phyloP scores from a whole-genome alignment of 345 rosid genomes.

The Hypericum androsaemum region DNA sequence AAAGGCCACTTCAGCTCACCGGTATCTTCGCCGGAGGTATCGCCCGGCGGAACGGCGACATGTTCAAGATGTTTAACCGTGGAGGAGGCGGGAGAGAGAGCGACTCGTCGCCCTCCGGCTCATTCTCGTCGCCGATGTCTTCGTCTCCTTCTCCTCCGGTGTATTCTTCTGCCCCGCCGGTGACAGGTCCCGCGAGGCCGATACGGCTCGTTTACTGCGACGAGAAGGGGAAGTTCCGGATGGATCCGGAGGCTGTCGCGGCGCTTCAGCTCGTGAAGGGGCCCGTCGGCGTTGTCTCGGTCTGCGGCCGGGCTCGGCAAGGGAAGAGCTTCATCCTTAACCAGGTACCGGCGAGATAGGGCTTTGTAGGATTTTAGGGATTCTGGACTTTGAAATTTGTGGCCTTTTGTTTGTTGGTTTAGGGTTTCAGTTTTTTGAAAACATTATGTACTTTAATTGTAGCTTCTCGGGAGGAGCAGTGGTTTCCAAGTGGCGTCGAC shows the following conservation, averaged over 20 bases:
- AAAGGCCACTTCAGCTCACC: not conserved
- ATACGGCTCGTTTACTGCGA: constrained; percentile 79
- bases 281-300: constrained; percentile 93
- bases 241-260: constrained; percentile 99
- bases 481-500: constrained; percentile 98
- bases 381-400: constrained; percentile 8
- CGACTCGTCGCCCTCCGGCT: constrained; percentile 10
- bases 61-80: constrained; percentile 14
- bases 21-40: not conserved
- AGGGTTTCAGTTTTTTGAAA: not conserved
- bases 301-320: constrained; percentile 97
- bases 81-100: constrained; percentile 8
- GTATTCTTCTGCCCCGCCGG: constrained; percentile 24
- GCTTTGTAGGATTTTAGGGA: not conserved
- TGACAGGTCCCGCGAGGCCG: constrained; percentile 93
- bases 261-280: constrained; percentile 87
- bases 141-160: constrained; percentile 1
- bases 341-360: constrained; percentile 41
- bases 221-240: constrained; percentile 88
- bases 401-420: not conserved
- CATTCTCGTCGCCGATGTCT: not conserved
- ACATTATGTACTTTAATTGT: constrained; percentile 6
- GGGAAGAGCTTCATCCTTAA: constrained; percentile 96
- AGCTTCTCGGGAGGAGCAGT: constrained; percentile 97
- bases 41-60: not conserved